Evolutionary conservation across 176 grass and related monocot species (phyloP).

Genomic region (Lolium perenne): DNA sequence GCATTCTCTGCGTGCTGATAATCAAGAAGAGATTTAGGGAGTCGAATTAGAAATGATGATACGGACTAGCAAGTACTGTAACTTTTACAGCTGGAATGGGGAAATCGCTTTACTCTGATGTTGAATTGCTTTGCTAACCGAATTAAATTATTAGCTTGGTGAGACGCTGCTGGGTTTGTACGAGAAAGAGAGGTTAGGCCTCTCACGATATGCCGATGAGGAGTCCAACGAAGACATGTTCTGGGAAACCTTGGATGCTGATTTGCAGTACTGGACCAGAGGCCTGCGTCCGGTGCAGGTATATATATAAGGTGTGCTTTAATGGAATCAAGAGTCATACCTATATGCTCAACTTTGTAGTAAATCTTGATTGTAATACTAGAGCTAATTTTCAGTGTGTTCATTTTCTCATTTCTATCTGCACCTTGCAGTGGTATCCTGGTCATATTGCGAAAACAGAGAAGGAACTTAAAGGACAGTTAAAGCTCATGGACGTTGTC

Average conservation of each 20-base stretch:
- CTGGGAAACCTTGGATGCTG: constrained; percentile 83
- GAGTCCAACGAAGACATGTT: constrained; percentile 44
- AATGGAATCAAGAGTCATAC: constrained; percentile 32
- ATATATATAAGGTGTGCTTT: constrained; percentile 68
- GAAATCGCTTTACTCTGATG: constrained; percentile 14
- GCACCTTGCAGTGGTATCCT: constrained; percentile 87
- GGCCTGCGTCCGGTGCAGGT: constrained; percentile 89
- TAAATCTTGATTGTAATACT: not conserved
- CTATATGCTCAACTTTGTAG: not conserved
- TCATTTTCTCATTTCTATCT: constrained; percentile 22
- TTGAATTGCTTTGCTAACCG: not conserved
- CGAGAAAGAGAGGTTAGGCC: constrained; percentile 56
- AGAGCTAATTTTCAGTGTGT: not conserved
- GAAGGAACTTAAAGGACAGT: constrained; percentile 86
- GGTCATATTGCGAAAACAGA: constrained; percentile 99
- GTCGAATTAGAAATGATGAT: not conserved
- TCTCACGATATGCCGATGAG: constrained; percentile 43
- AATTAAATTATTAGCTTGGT: constrained; percentile 48
- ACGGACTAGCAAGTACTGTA: not conserved
- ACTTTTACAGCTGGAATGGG: not conserved
- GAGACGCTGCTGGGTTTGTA: constrained; percentile 55
- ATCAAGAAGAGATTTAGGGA: not conserved
- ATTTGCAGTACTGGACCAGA: constrained; percentile 91
- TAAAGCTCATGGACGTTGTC: constrained; percentile 98
- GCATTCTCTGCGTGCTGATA: not conserved